A percentile compares a stretch with the other conserved stretches of the same genome.
phyloP scores from a whole-genome alignment of 257 asterid species.

The Cruciata laevipes region DNA sequence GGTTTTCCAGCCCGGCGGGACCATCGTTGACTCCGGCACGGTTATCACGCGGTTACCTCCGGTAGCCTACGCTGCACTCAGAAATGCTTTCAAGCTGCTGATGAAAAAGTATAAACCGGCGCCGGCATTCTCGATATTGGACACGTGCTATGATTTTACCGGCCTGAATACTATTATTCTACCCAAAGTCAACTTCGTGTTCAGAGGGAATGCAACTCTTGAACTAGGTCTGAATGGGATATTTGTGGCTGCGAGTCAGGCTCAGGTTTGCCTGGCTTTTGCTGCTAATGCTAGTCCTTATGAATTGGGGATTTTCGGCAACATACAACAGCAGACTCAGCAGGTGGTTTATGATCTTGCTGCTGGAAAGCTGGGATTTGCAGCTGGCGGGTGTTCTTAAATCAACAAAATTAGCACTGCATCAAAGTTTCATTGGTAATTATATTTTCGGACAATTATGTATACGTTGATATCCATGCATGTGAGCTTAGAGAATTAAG shows the following conservation, averaged over 20 bases:
- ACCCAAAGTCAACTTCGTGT: conserved; percentile 46
- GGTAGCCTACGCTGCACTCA: conserved; percentile 35
- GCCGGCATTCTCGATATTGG: conserved; percentile 42
- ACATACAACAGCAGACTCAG: conserved; percentile 57
- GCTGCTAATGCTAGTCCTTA: conserved; percentile 34
- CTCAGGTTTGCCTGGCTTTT: conserved; percentile 54
- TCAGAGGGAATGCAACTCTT: conserved; percentile 37
- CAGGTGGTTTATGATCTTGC: conserved; percentile 68
- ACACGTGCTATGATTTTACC: conserved; percentile 61
- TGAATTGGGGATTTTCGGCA: conserved; percentile 45
- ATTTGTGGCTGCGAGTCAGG: background rate
- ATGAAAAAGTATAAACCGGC: conserved; percentile 45
- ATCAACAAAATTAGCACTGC: background rate
- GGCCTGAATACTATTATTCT: conserved; percentile 20
- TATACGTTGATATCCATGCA: too few relatives aligned
- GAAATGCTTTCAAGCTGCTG: conserved; percentile 32
- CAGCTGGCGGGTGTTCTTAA: conserved; percentile 44
- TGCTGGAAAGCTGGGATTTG: conserved; percentile 58
- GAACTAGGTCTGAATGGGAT: conserved; percentile 34
- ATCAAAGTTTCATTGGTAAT: too few relatives aligned
- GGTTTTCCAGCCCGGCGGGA: conserved; percentile 40
- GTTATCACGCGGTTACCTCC: conserved; percentile 65
- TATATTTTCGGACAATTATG: too few relatives aligned
- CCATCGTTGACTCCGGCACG: conserved; percentile 73
- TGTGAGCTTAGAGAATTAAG: too few relatives aligned